phyloP scores from a whole-genome alignment of 2,329 filamentous ascomycete species.

The Colletotrichum sp. region DNA sequence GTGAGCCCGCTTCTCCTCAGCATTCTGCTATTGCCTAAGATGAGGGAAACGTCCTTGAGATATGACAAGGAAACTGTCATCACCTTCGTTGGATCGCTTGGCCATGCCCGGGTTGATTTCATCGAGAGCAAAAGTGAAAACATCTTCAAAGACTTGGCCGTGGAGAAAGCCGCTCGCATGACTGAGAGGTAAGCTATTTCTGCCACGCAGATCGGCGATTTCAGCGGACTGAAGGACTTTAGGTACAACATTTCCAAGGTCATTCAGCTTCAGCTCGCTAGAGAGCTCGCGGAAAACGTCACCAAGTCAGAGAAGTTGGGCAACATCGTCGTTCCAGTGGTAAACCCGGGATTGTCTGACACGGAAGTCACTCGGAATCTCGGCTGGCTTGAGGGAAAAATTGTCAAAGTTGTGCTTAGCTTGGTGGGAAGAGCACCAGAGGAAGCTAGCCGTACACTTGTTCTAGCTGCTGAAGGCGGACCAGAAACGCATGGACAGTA shows the following conservation, averaged over 20 bases:
- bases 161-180: background rate
- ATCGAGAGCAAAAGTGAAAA: constrained; percentile 28
- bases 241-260: constrained; percentile 13
- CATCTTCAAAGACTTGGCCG: constrained; percentile 36
- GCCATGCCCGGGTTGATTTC: constrained; percentile 29
- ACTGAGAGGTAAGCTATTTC: background rate
- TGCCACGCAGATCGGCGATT: background rate
- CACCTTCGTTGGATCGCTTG: background rate
- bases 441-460: constrained; percentile 41
- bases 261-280: background rate
- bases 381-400: background rate
- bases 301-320: background rate
- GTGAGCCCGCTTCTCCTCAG: constrained; percentile 49
- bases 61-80: constrained; percentile 24
- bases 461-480: constrained; percentile 39
- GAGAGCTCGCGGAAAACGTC: background rate
- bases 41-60: constrained; percentile 38
- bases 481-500: constrained; percentile 44
- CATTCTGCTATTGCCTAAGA: constrained; percentile 43
- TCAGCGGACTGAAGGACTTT: background rate
- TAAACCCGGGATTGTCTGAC: background rate
- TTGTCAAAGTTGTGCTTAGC: background rate
- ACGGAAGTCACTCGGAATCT: background rate
- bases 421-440: constrained; percentile 39
- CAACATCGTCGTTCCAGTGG: background rate